Evolutionary conservation across 768 basidiomycete genomes (phyloP), one percentile per base, ranked within the genome.

Genomic region (Pleurotus djamor): DNA sequence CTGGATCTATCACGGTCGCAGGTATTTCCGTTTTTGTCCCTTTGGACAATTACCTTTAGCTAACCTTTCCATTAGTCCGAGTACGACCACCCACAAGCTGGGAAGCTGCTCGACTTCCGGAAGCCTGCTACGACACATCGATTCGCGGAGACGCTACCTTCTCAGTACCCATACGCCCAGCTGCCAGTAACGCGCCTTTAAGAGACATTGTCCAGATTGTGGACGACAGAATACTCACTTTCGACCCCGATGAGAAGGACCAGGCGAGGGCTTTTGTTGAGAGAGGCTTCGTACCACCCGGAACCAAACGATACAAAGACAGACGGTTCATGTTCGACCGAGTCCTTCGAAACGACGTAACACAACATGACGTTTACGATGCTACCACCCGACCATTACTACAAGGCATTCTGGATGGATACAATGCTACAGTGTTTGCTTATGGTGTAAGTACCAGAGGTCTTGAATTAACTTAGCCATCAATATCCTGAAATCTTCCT

Each of bases 341-440:
- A 57, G 95, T 99, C 43, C 96, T 97, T 68, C 83, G 87, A 63
- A 85, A 88, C 68, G 84, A 90, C 49, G 83, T 91, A 47, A 79
- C 78, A 16, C 97, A 99, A 74, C 84, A 84, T 63, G 91, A 94
- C 57, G 92, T 99, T 7, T 98, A 94, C 68, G 86, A 88, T 64
- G 77, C 86, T 51, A 98, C 95, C 9, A 83, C 94, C 12, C 87
- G 89, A 68, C 94, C 95, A 36, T 76, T 99, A 51, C 79, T 99
- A 14, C 80, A 84, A 64, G 89, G 93, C 28, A 76, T 99, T 28
- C 77, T 99, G 60, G 91, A 98, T 66, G 97, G 97, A 8, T 99
- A 87, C 76, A 98, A 99, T 66, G 91, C 95, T 47, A 99, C 97
- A 9, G 91, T 98, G 7, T 98, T 99, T 77, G 97, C 97, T 3